Base-by-base conservation (phyloP, 2,329 filamentous ascomycete species). In the Apiospora sp. region DNA sequence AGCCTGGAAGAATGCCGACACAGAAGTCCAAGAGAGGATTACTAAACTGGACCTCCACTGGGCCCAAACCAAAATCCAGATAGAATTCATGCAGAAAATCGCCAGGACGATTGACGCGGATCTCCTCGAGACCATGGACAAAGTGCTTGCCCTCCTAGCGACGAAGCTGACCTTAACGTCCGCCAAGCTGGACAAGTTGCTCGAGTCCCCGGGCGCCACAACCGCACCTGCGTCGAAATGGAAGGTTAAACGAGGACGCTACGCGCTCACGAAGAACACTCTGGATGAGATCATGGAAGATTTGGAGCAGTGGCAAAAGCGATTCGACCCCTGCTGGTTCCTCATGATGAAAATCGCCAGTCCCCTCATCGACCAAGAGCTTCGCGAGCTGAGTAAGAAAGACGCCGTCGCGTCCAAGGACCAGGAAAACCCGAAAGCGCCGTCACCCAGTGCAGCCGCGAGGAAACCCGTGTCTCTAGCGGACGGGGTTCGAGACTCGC, bases 261-360 rank as follows among this genome's bases (percentile, higher is more conserved):
- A 68, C 22, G 16, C 67, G 6, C 22, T 69, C 22, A 44, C 58
- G 6, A 48, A 67, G 13, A 22, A 13, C 4, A 19, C 46, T 0
- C n/a, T 72, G 1, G 71, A 61, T 37, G 2, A 7, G 6, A 37
- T n/a, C 30, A 37, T 61, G 54, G 30, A 37, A 5, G 54, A 61
- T 10, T 10, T 37, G 16, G 30, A 37, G 8, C 30, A 61, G 13
- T 72, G 71, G 71, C 71, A 72, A 5, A 41, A 43, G 1, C 3
- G 34, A 4, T 61, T 67, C 19, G 71, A 72, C 27, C 67, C 71
- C 14, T 61, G 48, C 1, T 72, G 51, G 51, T 70, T 64, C 24
- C 44, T 70, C 8, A 72, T 72, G n/a, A 24, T 72, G 19, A 72
- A 30, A n/a, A 72, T 72, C n/a, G 67, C 48, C 1, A 48, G 64